A percentile compares a stretch with the other conserved stretches of the same genome.
phyloP scores from a whole-genome alignment of 768 basidiomycete species.

The Cystobasidium ongulense region DNA sequence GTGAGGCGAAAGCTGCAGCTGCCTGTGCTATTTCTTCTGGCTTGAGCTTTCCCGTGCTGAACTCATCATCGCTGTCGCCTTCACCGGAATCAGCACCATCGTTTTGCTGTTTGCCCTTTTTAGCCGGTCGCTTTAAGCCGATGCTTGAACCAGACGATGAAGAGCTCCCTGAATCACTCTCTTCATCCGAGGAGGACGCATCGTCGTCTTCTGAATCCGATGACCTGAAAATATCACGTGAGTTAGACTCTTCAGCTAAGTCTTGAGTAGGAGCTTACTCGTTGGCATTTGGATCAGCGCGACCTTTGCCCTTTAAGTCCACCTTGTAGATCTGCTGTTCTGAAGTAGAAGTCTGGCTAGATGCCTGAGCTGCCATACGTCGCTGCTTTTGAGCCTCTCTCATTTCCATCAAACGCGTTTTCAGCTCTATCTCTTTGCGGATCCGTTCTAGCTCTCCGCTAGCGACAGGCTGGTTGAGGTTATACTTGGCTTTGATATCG shows the following conservation, averaged over 20 bases:
- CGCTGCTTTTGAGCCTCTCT: neutral
- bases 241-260: neutral
- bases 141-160: conserved; percentile 25
- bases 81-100: neutral
- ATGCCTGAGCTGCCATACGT: neutral
- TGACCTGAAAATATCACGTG: neutral
- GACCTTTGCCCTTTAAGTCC: neutral
- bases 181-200: neutral
- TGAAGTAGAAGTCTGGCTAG: neutral
- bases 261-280: neutral
- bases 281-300: neutral
- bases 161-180: conserved; percentile 1
- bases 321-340: conserved; percentile 8
- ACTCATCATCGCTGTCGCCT: conserved; percentile 4
- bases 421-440: conserved; percentile 18
- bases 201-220: neutral
- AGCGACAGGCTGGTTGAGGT: neutral
- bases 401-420: neutral
- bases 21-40: neutral
- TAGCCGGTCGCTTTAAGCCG: neutral
- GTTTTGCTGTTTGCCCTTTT: neutral
- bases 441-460: conserved; percentile 3
- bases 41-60: neutral
- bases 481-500: conserved; percentile 25
- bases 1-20: conserved; percentile 14